phyloP scores from a whole-genome alignment of 148 eudicot genomes.

The Nepenthes mirabilis region DNA sequence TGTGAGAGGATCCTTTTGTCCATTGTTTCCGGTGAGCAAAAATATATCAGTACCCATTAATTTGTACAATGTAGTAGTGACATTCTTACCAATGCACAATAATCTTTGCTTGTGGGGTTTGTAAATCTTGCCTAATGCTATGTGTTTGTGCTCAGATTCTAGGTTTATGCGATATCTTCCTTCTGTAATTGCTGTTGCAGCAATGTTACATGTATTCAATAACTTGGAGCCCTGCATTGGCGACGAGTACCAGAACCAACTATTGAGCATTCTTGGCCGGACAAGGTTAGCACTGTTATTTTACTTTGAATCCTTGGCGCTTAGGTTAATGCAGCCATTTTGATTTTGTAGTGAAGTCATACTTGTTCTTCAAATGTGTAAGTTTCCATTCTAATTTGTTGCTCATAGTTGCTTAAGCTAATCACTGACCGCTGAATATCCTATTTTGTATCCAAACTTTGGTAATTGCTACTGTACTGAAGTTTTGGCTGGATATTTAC shows the following conservation, averaged over 20 bases:
- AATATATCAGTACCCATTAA: neutral
- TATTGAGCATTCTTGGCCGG: slow-evolving; percentile 33
- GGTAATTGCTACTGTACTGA: neutral
- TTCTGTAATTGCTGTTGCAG: slow-evolving; percentile 56
- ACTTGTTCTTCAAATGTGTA: neutral
- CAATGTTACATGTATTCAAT: slow-evolving; percentile 43
- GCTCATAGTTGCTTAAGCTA: neutral
- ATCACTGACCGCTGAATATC: neutral
- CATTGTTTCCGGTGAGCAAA: slow-evolving; percentile 35
- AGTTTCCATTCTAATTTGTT: neutral
- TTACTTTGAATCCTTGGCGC: neutral
- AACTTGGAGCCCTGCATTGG: slow-evolving; percentile 34
- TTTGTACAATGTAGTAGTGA: too few relatives aligned
- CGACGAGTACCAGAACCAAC: slow-evolving; percentile 34
- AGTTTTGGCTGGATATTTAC: slow-evolving; percentile 5
- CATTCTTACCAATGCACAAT: neutral
- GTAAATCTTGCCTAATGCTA: neutral
- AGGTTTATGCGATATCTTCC: slow-evolving; percentile 47
- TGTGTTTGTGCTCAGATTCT: slow-evolving; percentile 25
- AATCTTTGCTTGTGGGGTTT: neutral
- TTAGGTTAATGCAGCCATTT: neutral
- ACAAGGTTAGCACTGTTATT: slow-evolving; percentile 28
- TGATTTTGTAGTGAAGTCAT: neutral
- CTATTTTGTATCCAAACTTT: neutral
- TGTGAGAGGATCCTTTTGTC: slow-evolving; percentile 39